Percentiles rank a stretch among this genome's conserved stretches.
Evolutionary conservation across 2,329 filamentous ascomycete genomes (phyloP).

Genomic region (Cercospora janseana): DNA sequence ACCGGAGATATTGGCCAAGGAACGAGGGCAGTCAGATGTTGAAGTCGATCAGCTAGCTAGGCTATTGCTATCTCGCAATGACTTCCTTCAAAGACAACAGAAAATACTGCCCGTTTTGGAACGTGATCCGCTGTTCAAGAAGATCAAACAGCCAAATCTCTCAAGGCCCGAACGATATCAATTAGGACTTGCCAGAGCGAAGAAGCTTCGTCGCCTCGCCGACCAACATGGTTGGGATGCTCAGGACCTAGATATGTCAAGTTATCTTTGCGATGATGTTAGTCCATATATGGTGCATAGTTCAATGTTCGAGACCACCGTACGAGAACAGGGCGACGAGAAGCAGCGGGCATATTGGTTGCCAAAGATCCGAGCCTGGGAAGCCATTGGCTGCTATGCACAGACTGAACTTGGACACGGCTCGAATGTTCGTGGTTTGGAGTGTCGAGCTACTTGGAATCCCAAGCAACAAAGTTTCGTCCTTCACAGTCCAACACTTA

Average conservation of each 20-base stretch:
- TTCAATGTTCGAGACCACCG: slow-evolving; percentile 53
- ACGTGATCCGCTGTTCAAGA: slow-evolving; percentile 51
- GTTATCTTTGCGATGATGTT: slow-evolving; percentile 55
- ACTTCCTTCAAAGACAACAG: slow-evolving; percentile 50
- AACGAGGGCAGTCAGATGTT: slow-evolving; percentile 48
- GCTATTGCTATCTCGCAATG: slow-evolving; percentile 49
- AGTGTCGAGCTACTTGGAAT: slow-evolving; percentile 51
- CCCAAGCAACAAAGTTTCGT: slow-evolving; percentile 47
- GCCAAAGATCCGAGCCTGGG: slow-evolving; percentile 50
- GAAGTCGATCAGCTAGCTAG: slow-evolving; percentile 46
- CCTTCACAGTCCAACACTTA: slow-evolving; percentile 53
- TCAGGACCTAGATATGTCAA: slow-evolving; percentile 53
- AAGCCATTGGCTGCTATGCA: slow-evolving; percentile 54
- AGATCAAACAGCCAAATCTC: slow-evolving; percentile 52
- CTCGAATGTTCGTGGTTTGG: slow-evolving; percentile 53
- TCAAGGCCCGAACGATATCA: slow-evolving; percentile 54
- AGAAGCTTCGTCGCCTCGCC: slow-evolving; percentile 49
- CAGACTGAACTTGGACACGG: slow-evolving; percentile 54
- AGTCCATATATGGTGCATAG: slow-evolving; percentile 54
- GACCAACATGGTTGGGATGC: slow-evolving; percentile 49
- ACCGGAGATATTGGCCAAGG: slow-evolving; percentile 46
- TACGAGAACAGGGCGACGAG: slow-evolving; percentile 51
- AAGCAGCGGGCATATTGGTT: slow-evolving; percentile 51
- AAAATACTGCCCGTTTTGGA: slow-evolving; percentile 48
- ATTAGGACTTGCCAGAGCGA: slow-evolving; percentile 53